Evolutionary conservation across 352 stramenopile genomes (phyloP), one percentile per base, ranked within the genome.

Genomic region (Pythium angustatum): DNA sequence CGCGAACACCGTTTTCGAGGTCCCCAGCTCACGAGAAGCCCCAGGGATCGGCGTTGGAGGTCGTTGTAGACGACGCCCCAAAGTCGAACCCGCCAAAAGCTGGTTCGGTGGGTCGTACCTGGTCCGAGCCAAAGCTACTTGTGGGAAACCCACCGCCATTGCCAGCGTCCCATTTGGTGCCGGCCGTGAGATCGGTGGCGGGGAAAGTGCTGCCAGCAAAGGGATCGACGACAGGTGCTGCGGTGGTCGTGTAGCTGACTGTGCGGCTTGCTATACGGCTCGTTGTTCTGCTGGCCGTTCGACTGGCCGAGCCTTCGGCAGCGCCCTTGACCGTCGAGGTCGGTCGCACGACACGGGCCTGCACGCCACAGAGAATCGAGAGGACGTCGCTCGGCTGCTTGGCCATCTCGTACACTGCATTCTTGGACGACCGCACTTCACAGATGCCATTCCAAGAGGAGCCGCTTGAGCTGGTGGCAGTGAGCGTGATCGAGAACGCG

Each of bases 381-480:
- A 74, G 38, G 2, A 73, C 70, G 27, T 86, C 77, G 11, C 63
- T 58, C 19, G 72, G 75, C 43, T 66, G 68, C 31, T 77, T 83
- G 22, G 71, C 50, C 28, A 91, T 76, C 56, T 87, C 83, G 9
- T 50, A 66, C 14, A 83, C 65, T 27, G 67, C 78, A 26, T 72
- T 55, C 21, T 60, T 58, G 5, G 77, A 77, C 41, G 80, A 87
- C 5, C 83, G 80, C 19, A 91, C 51, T 71, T 91, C 80, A 17
- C 83, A 61, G 19, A 79, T 26, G 6, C 80, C 83, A 12, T 9
- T 54, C 64, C 56, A 71, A 26, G 1, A 28, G 30, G 44, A 40
- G 31, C 38, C 12, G 12, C 9, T 48, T 14, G n/a, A 22, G 14
- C 5, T 26, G 41, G 11, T 52, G 34, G 30, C 44, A 53, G 53